Percentiles rank a stretch among this genome's conserved stretches.
phyloP scores from a whole-genome alignment of 164 flowering plant species.

The Aristolochia contorta region DNA sequence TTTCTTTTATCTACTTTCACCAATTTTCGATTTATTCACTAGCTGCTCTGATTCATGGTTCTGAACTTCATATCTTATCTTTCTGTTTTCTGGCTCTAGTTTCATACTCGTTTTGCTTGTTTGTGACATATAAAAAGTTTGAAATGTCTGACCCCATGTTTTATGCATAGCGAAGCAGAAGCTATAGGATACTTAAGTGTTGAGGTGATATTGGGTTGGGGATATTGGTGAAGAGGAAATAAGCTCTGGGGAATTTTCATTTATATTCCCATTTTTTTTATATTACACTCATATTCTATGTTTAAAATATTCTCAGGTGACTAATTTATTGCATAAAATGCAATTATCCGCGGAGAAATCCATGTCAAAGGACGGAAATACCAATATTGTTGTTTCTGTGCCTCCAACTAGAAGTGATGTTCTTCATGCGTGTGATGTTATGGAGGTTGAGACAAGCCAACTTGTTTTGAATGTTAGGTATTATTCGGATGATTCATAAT shows the following conservation, averaged over 20 bases:
- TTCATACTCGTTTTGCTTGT: too few species aligned
- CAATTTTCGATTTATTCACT: too few species aligned
- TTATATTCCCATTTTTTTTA: neutral
- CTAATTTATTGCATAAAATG: slow-evolving; percentile 65
- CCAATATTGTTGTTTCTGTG: slow-evolving; percentile 45
- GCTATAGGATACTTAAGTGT: too few species aligned
- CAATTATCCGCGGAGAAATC: slow-evolving; percentile 58
- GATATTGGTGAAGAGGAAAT: too few species aligned
- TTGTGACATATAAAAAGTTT: too few species aligned
- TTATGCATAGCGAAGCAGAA: neutral
- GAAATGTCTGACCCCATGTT: neutral
- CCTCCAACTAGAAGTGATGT: slow-evolving; percentile 97
- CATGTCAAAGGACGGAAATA: slow-evolving; percentile 25
- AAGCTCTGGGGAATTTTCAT: neutral
- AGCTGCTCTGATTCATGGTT: too few species aligned
- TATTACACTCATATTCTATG: too few species aligned
- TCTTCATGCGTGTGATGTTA: slow-evolving; percentile 95
- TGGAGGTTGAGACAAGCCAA: slow-evolving; percentile 55
- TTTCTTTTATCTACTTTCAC: neutral
- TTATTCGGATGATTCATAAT: neutral
- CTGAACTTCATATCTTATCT: too few species aligned
- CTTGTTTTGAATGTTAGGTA: neutral
- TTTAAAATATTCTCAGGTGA: slow-evolving; percentile 29
- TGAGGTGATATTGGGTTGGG: too few species aligned
- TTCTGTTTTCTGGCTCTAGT: too few species aligned